Evolutionary conservation across 129 eudicot genomes (phyloP), one percentile per base, ranked within the genome.

Genomic region (Mikania micrantha): DNA sequence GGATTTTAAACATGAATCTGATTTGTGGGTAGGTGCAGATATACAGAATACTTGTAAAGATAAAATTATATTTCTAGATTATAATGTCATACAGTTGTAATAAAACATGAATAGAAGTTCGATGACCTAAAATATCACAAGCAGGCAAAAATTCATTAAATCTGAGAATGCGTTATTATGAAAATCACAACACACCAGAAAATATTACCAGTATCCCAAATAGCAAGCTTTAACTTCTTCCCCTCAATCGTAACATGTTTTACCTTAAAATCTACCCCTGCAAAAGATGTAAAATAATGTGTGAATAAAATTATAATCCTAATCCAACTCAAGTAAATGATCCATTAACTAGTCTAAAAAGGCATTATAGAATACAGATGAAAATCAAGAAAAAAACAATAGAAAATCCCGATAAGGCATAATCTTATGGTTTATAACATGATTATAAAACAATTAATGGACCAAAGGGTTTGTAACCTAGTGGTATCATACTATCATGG

Each of bases 231-330:
- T 84, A 91, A 72, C 74, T 83, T 91, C 65, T 91, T 91, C 24
- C 97, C 97, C 24, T 88, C 97, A 73, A 85, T 70, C 1, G 80
- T 85, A 21, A 88, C 93, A 80, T 87, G 85, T 66, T 91, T 91
- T 28, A 91, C 97, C 82, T 91, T 91, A 73, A 91, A 91, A 80
- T 91, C 97, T 68, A 91, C 97, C 60, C 97, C 97, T 91, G 73
- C 50, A 71, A 5, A 68, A 57, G 40, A 34, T 13, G n/a, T 10
- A 25, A 16, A 57, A 75, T 7, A 67, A 45, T 57, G 60, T 17
- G 66, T 21, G 1, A 41, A 40, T 31, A 29, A 53, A 2, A 20
- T 17, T 64, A 21, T 39, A 32, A 36, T 21, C 31, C 28, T 3
- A 19, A 13, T 12, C 65, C 7, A 64, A 74, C 57, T 50, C 7